Base-by-base conservation (phyloP, 1,284 basidiomycete genomes). In the Ganoderma sinense region DNA sequence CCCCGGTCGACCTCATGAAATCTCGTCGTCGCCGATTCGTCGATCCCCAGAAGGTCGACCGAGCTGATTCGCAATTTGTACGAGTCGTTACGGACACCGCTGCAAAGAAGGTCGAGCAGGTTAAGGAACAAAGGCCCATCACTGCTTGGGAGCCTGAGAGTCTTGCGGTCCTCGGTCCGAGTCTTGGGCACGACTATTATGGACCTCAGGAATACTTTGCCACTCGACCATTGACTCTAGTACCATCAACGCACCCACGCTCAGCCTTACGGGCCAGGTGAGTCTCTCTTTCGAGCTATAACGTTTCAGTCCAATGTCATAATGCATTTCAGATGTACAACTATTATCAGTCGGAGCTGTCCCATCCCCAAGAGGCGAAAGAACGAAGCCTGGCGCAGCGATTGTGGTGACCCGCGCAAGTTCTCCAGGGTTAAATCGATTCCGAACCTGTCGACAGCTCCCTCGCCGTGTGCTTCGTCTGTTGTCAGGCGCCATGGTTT, bases 11-110 rank as follows among this genome's bases (percentile, higher is more conserved):
- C 14, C 36, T 53, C 11, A 51, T 43, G 41, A 74, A 64, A 39
- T 43, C 55, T 31, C 63, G 40, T 20, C 67, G 72, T 40, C 72
- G 67, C 55, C 74, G 63, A 7, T 65, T 70, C 18, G 73, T 73
- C 36, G 74, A 74, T 48, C 75, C 75, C 10, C 67, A 66, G 16
- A 73, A 48, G 58, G 58, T 26, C 6, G 43, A 33, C 41, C 62
- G 56, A 11, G 40, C 69, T 23, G 64, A 65, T 20, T 67, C 61
- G 29, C 69, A 70, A 29, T 73, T 70, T 43, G 26, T 62, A 8
- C 11, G 40, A 10, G 41, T 4, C 16, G 36, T 31, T 11, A 29
- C 20, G 14, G 29, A 36, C 7, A 1, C 26, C 4, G 0, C 56
- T 18, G 1, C 6, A 0, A 10, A 7, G n/a, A 11, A 18, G 43